Percentiles rank a stretch among this genome's conserved stretches.
Evolutionary conservation across 192 early-diverging fungal genomes (phyloP).

Genomic region (Backusella macrospora): DNA sequence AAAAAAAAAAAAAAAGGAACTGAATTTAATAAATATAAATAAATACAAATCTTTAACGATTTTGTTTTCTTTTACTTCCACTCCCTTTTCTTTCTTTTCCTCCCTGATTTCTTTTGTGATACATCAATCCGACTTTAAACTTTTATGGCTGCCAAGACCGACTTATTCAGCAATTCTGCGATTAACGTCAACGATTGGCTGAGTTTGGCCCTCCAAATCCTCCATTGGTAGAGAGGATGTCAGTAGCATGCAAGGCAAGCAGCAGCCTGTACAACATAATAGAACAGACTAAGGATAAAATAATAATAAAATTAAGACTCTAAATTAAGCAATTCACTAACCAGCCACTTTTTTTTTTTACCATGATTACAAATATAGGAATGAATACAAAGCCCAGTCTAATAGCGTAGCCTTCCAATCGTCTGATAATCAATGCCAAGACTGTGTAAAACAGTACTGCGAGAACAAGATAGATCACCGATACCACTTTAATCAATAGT

Average conservation of each 20-base stretch:
- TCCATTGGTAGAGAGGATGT: constrained; percentile 29
- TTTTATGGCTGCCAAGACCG: constrained; percentile 3
- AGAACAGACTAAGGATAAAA: constrained; percentile 31
- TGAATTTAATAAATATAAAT: not conserved
- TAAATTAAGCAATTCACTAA: too few relatives aligned
- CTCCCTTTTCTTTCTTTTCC: not conserved
- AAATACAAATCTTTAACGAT: not conserved
- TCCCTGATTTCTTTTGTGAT: not conserved
- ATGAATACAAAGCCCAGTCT: constrained; percentile 59
- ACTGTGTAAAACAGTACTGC: constrained; percentile 50
- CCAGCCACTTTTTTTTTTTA: constrained; percentile 11
- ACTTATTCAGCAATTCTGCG: constrained; percentile 22
- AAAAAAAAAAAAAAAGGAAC: not conserved
- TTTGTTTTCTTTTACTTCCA: not conserved
- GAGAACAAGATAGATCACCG: constrained; percentile 21
- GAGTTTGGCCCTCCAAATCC: constrained; percentile 24
- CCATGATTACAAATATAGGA: constrained; percentile 62
- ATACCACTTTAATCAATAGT: constrained; percentile 44
- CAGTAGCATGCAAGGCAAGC: constrained; percentile 52
- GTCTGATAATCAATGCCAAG: constrained; percentile 50
- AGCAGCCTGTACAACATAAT: constrained; percentile 57
- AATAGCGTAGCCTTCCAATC: constrained; percentile 43
- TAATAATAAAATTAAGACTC: not conserved
- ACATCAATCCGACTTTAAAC: constrained; percentile 8
- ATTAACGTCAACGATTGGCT: constrained; percentile 16